phyloP scores from a whole-genome alignment of 2,329 filamentous ascomycete species.

The Annulohypoxylon truncatum region DNA sequence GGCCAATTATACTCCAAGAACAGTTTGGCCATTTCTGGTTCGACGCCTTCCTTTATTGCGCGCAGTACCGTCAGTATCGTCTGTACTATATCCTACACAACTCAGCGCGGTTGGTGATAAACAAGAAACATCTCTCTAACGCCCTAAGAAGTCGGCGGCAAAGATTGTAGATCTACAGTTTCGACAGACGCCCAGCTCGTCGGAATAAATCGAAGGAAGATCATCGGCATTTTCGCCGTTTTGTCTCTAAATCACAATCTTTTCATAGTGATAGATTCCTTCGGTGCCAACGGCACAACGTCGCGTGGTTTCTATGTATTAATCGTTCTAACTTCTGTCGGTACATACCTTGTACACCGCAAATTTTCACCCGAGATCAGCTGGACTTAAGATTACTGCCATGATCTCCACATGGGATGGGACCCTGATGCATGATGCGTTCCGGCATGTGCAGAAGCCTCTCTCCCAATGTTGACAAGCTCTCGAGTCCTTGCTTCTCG shows the following conservation, averaged over 20 bases:
- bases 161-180: constrained; percentile 15
- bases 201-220: constrained; percentile 12
- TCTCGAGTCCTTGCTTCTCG: constrained; percentile 33
- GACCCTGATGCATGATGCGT: constrained; percentile 44
- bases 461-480: constrained; percentile 40
- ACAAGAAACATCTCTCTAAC: constrained; percentile 17
- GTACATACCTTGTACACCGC: constrained; percentile 37
- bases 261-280: constrained; percentile 22
- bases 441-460: constrained; percentile 42
- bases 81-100: not conserved
- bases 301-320: constrained; percentile 26
- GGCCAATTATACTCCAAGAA: constrained; percentile 33
- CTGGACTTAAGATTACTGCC: constrained; percentile 45
- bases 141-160: not conserved
- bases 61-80: constrained; percentile 8
- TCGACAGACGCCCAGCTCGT: constrained; percentile 12
- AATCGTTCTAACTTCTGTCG: constrained; percentile 9
- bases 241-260: constrained; percentile 15
- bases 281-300: constrained; percentile 25
- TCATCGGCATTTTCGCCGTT: constrained; percentile 14
- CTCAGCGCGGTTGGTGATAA: constrained; percentile 5
- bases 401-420: constrained; percentile 48
- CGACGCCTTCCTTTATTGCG: constrained; percentile 34
- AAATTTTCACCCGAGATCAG: constrained; percentile 43
- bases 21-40: constrained; percentile 32